Evolutionary conservation across 768 basidiomycete genomes (phyloP).

Genomic region (Boletus rex-veris): DNA sequence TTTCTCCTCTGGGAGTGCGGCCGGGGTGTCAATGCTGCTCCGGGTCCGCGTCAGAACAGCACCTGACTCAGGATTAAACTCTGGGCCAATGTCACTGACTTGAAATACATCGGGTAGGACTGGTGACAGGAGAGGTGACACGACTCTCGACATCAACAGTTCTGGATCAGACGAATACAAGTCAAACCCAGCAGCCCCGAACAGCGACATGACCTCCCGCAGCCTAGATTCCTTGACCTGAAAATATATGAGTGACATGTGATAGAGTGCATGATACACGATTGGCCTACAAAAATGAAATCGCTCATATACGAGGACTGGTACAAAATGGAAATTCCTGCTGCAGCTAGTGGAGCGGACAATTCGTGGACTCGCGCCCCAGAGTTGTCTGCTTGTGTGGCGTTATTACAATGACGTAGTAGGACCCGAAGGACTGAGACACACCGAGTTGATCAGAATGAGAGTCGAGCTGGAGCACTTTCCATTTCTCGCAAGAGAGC

Average conservation of each 20-base stretch:
- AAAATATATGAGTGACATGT: constrained; percentile 2
- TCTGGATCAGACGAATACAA: constrained; percentile 51
- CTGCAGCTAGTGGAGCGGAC: constrained; percentile 70
- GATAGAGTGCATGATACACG: neutral
- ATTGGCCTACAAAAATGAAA: constrained; percentile 65
- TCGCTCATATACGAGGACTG: constrained; percentile 82
- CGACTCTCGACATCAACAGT: constrained; percentile 29
- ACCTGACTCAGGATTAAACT: constrained; percentile 34
- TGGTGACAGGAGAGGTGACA: constrained; percentile 32
- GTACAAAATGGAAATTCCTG: constrained; percentile 78
- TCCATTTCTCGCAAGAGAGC: constrained; percentile 72
- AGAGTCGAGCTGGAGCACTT: constrained; percentile 77
- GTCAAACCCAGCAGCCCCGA: constrained; percentile 62
- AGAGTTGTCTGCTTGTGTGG: constrained; percentile 48
- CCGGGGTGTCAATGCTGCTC: constrained; percentile 36
- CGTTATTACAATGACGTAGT: neutral
- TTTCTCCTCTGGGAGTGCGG: constrained; percentile 11
- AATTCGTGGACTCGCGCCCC: constrained; percentile 73
- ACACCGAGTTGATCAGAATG: constrained; percentile 68
- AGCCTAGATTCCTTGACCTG: constrained; percentile 69
- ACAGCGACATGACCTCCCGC: constrained; percentile 56
- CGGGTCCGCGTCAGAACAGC: constrained; percentile 50
- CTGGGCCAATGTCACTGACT: constrained; percentile 27
- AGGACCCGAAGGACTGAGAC: constrained; percentile 17
- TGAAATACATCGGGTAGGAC: constrained; percentile 29